phyloP scores from a whole-genome alignment of 2,329 filamentous ascomycete genomes.

The Nemania serpens region DNA sequence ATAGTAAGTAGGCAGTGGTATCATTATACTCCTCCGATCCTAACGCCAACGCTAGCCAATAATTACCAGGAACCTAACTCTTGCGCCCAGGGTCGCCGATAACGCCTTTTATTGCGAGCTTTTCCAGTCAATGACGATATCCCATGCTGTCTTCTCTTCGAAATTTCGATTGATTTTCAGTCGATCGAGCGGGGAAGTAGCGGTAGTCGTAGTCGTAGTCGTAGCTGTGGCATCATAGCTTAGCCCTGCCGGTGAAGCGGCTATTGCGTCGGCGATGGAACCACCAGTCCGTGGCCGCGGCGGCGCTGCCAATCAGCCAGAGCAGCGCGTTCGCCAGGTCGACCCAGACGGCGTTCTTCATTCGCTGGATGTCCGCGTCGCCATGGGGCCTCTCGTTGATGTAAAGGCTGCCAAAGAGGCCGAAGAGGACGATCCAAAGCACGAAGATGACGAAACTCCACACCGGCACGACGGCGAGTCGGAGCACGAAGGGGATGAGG shows the following conservation, averaged over 20 bases:
- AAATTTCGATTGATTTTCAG: no score
- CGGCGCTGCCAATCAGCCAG: conserved; percentile 70
- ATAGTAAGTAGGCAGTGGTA: no score
- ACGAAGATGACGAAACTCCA: conserved; percentile 77
- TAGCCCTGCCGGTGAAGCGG: conserved; percentile 64
- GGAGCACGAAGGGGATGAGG: conserved; percentile 64
- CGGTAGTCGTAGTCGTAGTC: neutral
- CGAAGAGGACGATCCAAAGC: conserved; percentile 82
- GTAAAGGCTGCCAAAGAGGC: conserved; percentile 81
- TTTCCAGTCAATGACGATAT: no score
- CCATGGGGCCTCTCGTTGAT: conserved; percentile 70
- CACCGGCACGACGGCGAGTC: conserved; percentile 59
- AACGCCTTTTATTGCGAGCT: no score
- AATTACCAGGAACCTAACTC: no score
- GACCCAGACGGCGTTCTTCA: conserved; percentile 88
- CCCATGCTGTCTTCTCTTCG: no score
- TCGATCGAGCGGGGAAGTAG: no score
- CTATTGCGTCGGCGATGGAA: conserved; percentile 56
- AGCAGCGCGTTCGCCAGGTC: conserved; percentile 75
- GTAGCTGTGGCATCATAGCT: conserved; percentile 41
- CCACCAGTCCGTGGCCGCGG: conserved; percentile 63
- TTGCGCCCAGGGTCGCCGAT: no score
- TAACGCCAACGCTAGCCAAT: no score
- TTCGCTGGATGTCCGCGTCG: conserved; percentile 67
- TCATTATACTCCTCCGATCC: no score